A percentile compares a stretch with the other conserved stretches of the same genome.
Conservation (phyloP, 768 basidiomycete genomes). For the Lactifluus echinatus region DNA sequence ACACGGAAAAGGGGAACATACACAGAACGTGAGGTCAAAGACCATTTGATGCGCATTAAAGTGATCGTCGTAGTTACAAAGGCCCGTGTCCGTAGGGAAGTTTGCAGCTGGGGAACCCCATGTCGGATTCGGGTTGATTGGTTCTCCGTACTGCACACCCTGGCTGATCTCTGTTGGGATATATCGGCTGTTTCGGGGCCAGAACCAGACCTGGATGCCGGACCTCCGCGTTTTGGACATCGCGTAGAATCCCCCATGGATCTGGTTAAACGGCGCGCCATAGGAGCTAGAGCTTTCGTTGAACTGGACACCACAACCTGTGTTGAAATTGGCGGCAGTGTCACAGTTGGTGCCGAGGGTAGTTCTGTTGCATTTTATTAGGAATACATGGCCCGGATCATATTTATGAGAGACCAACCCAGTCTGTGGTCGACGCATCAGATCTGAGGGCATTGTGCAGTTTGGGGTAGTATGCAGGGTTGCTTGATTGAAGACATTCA, state of each 20-base stretch:
- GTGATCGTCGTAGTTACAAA: slow-evolving; percentile 44
- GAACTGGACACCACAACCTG: slow-evolving; percentile 51
- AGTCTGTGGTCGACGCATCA: slow-evolving; percentile 27
- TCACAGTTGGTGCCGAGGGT: slow-evolving; percentile 42
- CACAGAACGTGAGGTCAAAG: slow-evolving; percentile 57
- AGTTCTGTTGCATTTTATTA: slow-evolving; percentile 25
- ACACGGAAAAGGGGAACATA: slow-evolving; percentile 24
- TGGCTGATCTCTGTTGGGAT: slow-evolving; percentile 37
- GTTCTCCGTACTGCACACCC: not conserved
- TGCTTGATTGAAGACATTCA: slow-evolving; percentile 35
- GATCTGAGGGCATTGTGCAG: slow-evolving; percentile 36
- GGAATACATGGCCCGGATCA: not conserved
- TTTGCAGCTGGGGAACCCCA: slow-evolving; percentile 44
- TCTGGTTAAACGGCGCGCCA: slow-evolving; percentile 40
- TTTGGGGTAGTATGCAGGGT: slow-evolving; percentile 46
- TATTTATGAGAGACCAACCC: slow-evolving; percentile 32
- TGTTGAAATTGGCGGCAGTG: slow-evolving; percentile 41
- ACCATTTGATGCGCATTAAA: slow-evolving; percentile 46
- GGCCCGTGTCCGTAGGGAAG: slow-evolving; percentile 34
- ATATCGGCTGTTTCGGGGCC: slow-evolving; percentile 37
- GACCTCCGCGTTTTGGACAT: slow-evolving; percentile 33
- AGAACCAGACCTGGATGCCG: slow-evolving; percentile 57
- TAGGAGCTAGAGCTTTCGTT: slow-evolving; percentile 31
- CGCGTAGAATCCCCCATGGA: slow-evolving; percentile 54
- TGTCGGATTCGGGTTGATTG: slow-evolving; percentile 1